These are phyloP conservation scores for Sporothrix curviconia DNA, from an alignment of 2,329 filamentous ascomycete species.

Conservation along the genomic window DNA sequence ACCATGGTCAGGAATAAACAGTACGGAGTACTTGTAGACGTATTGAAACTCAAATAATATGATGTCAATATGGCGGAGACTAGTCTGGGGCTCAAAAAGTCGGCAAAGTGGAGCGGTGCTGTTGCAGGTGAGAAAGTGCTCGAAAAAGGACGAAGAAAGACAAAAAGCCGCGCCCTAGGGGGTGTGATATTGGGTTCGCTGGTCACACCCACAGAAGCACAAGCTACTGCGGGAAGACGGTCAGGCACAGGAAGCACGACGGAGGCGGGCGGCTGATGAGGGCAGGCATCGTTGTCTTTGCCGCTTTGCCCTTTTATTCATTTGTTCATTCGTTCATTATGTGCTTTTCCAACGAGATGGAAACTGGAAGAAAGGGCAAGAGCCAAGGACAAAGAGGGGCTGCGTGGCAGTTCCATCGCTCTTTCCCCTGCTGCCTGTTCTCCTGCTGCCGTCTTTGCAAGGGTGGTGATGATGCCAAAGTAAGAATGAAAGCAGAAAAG, in stretches of 20 bases:
- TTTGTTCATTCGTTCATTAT: no score
- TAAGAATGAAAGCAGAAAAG: no score
- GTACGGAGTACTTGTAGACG: no score
- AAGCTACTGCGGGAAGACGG: not conserved
- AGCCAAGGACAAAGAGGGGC: not conserved
- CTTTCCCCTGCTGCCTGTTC: not conserved
- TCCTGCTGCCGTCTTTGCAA: not conserved
- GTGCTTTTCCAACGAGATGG: no score
- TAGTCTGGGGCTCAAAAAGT: not conserved
- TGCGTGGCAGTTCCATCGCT: not conserved
- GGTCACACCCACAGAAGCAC: not conserved
- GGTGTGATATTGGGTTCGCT: not conserved
- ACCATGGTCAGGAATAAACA: not conserved
- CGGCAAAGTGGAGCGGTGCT: not conserved
- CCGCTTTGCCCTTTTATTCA: not conserved
- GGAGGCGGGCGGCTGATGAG: not conserved
- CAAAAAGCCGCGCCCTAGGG: not conserved
- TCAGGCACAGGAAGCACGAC: not conserved
- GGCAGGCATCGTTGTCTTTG: not conserved
- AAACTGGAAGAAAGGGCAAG: not conserved
- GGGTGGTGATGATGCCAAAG: no score
- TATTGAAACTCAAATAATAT: not conserved
- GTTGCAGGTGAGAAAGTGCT: no score
- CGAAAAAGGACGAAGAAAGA: not conserved
- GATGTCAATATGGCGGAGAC: not conserved